phyloP scores from a whole-genome alignment of 345 rosid genomes.

The Chamaenerion angustifolium region DNA sequence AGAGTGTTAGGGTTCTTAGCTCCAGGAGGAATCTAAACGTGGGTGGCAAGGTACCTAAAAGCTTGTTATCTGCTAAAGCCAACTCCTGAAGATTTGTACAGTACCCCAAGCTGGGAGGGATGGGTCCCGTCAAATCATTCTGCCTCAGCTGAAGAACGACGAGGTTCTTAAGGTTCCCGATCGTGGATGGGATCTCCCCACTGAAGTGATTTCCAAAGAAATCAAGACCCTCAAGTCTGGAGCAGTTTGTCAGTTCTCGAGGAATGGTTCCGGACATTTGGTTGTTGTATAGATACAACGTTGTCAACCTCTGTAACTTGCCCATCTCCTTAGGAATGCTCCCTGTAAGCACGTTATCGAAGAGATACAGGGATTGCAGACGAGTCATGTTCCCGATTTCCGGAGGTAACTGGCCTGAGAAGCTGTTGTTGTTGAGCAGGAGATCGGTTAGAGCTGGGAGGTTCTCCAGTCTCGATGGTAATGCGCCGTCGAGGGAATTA shows the following conservation, averaged over 20 bases:
- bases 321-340: conserved; percentile 57
- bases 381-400: conserved; percentile 51
- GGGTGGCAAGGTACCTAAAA: conserved; percentile 63
- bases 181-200: conserved; percentile 55
- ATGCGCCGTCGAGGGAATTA: conserved; percentile 36
- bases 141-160: conserved; percentile 65
- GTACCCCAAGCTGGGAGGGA: conserved; percentile 76
- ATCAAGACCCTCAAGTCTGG: conserved; percentile 45
- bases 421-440: conserved; percentile 34
- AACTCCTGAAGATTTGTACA: conserved; percentile 38
- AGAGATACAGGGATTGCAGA: conserved; percentile 39
- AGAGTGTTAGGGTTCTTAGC: conserved; percentile 39
- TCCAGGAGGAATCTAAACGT: conserved; percentile 56
- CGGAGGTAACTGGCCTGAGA: conserved; percentile 35
- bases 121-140: conserved; percentile 60
- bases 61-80: conserved; percentile 70
- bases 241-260: conserved; percentile 59
- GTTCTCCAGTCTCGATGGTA: conserved; percentile 42
- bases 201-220: conserved; percentile 56
- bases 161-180: conserved; percentile 58
- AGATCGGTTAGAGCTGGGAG: conserved; percentile 35
- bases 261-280: conserved; percentile 69
- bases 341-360: conserved; percentile 54
- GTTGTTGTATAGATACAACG: conserved; percentile 53
- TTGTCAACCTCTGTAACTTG: conserved; percentile 30